Evolutionary conservation across 805 yeast genomes (phyloP), one percentile per base, ranked within the genome.

Genomic region (Candida nemodendra): DNA sequence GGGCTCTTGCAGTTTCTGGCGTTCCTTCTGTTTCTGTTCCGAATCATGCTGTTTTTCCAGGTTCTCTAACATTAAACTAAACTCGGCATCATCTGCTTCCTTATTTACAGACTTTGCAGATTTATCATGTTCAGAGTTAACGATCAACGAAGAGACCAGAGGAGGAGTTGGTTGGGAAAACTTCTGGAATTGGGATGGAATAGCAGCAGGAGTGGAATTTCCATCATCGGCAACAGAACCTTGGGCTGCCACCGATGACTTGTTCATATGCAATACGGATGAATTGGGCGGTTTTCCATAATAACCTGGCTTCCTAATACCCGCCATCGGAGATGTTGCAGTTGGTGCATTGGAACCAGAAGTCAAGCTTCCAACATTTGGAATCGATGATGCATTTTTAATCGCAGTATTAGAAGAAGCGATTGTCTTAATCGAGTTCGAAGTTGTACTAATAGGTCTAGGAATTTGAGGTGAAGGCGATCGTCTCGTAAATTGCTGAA

Each of bases 261-360:
- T 43, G 15, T 32, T 27, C 12, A 24, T n/a, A 2, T 35, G 19
- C 13, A 19, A n/a, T 23, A 9, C 9, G 4, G 45, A 36, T 1
- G 44, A 27, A n/a, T 44, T 34, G 15, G 45, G 42, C 12, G 47
- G 51, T 31, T 46, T 53, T 8, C 55, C 55, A 42, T 54, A 59
- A 41, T 48, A 54, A 27, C 53, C 59, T 14, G 59, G 64, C 41
- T 55, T 59, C 32, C 49, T 46, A 13, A 50, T 49, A 3, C 42
- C 47, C n/a, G 43, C 41, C 9, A 33, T 31, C 36, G 28, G 49
- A 27, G 48, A 29, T 13, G 61, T 22, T 31, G 61, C 33, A 40
- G 66, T 30, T 30, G 54, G 28, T 38, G 38, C 33, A 12, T 37
- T 12, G 7, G 38, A 26, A 22, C 19, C 31, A 11, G 36, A 15